Evolutionary conservation across 805 yeast species (phyloP).

Genomic region (Ogataea philodendri): DNA sequence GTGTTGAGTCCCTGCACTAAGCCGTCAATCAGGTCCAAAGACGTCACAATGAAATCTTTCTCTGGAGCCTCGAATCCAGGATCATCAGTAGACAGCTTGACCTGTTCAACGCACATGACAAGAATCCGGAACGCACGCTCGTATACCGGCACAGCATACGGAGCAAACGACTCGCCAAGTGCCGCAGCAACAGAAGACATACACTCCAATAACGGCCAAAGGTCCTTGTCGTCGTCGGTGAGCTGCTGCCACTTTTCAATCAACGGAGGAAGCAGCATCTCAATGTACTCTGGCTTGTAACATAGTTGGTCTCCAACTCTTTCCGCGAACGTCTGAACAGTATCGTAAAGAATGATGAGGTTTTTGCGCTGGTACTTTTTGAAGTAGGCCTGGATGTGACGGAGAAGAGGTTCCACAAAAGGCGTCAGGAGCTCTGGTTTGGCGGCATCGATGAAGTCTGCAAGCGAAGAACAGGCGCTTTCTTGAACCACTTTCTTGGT

Average conservation of each 20-base stretch:
- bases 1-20: conserved; percentile 82
- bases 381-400: conserved; percentile 73
- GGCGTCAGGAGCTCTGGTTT: conserved; percentile 61
- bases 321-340: conserved; percentile 86
- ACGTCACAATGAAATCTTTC: conserved; percentile 84
- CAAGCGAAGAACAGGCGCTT: conserved; percentile 85
- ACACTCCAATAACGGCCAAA: conserved; percentile 93
- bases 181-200: conserved; percentile 89
- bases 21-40: conserved; percentile 89
- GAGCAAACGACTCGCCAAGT: conserved; percentile 79
- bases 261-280: conserved; percentile 73
- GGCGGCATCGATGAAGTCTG: conserved; percentile 77
- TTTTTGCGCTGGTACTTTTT: conserved; percentile 77
- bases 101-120: conserved; percentile 62
- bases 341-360: conserved; percentile 79
- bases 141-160: conserved; percentile 85
- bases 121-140: conserved; percentile 73
- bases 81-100: conserved; percentile 59
- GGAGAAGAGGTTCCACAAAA: conserved; percentile 63
- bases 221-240: conserved; percentile 73
- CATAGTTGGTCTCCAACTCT: conserved; percentile 57
- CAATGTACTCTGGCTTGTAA: conserved; percentile 55
- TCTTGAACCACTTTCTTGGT: conserved; percentile 91
- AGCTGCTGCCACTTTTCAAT: conserved; percentile 76
- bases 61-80: conserved; percentile 77